Evolutionary conservation across 345 rosid species (phyloP).

Genomic region (Lepidium didymum): DNA sequence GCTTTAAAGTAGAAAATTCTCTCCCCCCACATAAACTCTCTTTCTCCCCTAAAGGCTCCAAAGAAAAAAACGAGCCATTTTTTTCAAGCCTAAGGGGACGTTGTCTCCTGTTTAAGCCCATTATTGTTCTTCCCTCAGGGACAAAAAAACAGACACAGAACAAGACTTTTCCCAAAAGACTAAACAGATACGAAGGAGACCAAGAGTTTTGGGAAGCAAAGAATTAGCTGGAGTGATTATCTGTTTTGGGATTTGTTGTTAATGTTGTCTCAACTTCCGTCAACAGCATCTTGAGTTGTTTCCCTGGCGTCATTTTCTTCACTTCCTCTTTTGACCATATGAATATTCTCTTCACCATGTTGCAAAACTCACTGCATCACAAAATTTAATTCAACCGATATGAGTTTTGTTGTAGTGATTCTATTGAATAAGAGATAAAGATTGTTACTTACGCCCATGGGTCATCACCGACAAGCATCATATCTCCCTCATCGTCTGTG

Average conservation of each 20-base stretch:
- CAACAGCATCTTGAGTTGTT: constrained; percentile 42
- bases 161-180: neutral
- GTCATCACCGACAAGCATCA: constrained; percentile 95
- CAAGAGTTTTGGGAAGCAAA: neutral
- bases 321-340: constrained; percentile 76
- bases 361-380: constrained; percentile 74
- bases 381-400: neutral
- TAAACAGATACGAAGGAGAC: neutral
- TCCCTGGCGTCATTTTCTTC: constrained; percentile 58
- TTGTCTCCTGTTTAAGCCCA: neutral
- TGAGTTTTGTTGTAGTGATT: neutral
- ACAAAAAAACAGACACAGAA: neutral
- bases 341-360: constrained; percentile 79
- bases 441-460: constrained; percentile 80
- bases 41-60: constrained; percentile 13
- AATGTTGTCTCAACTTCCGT: constrained; percentile 51
- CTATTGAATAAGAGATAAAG: neutral
- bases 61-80: constrained; percentile 22
- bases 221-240: constrained; percentile 10
- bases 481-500: constrained; percentile 90
- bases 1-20: neutral
- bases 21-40: constrained; percentile 6
- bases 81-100: neutral
- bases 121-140: neutral
- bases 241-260: constrained; percentile 22